These are phyloP conservation scores for Puccinia sorghi DNA, from an alignment of 1,284 basidiomycete genomes.

Conservation along the genomic window DNA sequence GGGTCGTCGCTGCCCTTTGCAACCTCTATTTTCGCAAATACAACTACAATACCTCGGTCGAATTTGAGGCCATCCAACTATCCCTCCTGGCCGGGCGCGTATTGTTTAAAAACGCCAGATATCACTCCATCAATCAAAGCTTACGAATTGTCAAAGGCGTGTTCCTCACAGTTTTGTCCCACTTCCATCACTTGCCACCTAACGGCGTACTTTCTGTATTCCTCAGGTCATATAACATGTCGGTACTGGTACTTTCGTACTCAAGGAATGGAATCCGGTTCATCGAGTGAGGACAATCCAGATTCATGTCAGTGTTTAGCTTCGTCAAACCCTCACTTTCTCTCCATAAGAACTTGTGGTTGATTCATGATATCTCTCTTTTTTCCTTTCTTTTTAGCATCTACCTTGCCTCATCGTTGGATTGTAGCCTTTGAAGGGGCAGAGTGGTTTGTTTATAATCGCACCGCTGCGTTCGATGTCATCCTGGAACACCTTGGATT, in stretches of 20 bases:
- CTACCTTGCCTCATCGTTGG: slow-evolving; percentile 69
- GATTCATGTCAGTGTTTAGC: neutral
- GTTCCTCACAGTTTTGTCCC: neutral
- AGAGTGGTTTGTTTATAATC: slow-evolving; percentile 87
- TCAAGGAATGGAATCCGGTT: slow-evolving; percentile 68
- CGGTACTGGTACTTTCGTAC: slow-evolving; percentile 81
- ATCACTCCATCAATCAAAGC: slow-evolving; percentile 86
- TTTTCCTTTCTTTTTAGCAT: slow-evolving; percentile 8
- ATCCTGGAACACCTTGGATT: slow-evolving; percentile 73
- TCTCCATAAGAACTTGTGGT: slow-evolving; percentile 15
- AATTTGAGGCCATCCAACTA: slow-evolving; percentile 83
- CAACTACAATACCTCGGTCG: slow-evolving; percentile 70
- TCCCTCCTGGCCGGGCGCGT: slow-evolving; percentile 83
- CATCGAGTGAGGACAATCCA: slow-evolving; percentile 60
- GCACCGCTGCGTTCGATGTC: slow-evolving; percentile 79
- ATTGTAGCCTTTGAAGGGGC: slow-evolving; percentile 75
- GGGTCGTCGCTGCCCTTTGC: slow-evolving; percentile 66
- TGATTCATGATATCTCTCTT: slow-evolving; percentile 53
- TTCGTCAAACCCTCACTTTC: neutral
- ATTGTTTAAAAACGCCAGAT: slow-evolving; percentile 77
- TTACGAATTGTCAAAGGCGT: slow-evolving; percentile 67
- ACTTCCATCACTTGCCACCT: neutral
- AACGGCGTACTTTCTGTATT: neutral
- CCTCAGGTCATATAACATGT: slow-evolving; percentile 74
- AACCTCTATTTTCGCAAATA: slow-evolving; percentile 70